Conservation (phyloP, 2,329 filamentous ascomycete genomes). For the Talaromyces sp. region DNA sequence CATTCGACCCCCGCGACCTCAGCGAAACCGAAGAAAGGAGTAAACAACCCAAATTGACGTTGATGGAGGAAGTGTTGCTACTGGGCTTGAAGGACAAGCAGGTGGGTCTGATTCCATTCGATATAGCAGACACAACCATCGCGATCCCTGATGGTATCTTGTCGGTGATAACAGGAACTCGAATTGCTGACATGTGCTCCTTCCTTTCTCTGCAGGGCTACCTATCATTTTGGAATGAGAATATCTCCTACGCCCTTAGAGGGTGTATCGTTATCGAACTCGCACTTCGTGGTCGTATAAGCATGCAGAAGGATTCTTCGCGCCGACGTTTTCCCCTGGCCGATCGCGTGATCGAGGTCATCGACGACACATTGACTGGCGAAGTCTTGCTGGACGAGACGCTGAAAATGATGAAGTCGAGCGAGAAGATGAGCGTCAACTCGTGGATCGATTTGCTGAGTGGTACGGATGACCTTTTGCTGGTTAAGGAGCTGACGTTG, state of each 20-base stretch:
- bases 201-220: constrained; percentile 68
- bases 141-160: background rate
- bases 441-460: constrained; percentile 99
- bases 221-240: constrained; percentile 99
- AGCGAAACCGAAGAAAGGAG: constrained; percentile 93
- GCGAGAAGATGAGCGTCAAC: constrained; percentile 99
- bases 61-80: constrained; percentile 98
- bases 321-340: constrained; percentile 89
- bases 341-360: constrained; percentile 92
- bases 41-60: constrained; percentile 96
- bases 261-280: constrained; percentile 98
- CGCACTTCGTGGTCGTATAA: constrained; percentile 91
- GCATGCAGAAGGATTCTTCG: constrained; percentile 96
- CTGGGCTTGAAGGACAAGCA: constrained; percentile 98
- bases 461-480: constrained; percentile 60
- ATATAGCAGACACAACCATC: background rate
- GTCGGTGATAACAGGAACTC: constrained; percentile 1
- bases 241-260: constrained; percentile 96
- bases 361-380: constrained; percentile 93
- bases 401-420: constrained; percentile 99
- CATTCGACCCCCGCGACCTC: constrained; percentile 94
- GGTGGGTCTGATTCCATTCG: constrained; percentile 56
- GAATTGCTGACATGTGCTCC: constrained; percentile 25
- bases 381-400: constrained; percentile 97
- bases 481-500: background rate